phyloP scores from a whole-genome alignment of 2,329 filamentous ascomycete species.

The Ascosphaera aggregata region DNA sequence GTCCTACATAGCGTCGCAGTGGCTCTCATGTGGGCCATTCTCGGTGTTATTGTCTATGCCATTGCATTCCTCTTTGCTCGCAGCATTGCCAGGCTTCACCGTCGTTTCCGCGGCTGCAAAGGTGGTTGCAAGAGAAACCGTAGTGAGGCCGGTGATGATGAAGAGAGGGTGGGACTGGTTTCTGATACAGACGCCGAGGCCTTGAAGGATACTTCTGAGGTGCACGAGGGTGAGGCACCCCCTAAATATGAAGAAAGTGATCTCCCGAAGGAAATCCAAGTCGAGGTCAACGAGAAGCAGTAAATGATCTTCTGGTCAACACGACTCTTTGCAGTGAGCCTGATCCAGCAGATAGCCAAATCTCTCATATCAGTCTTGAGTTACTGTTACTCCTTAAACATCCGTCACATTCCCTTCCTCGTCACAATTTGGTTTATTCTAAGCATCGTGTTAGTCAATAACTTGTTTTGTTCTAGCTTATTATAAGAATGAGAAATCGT shows the following conservation, averaged over 20 bases:
- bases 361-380: too few species aligned
- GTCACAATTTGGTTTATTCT: too few species aligned
- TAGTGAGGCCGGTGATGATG: neutral
- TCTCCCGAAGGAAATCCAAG: neutral
- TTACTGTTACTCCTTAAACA: too few species aligned
- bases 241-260: neutral
- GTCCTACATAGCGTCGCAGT: slow-evolving; percentile 20
- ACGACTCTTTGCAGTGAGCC: too few species aligned
- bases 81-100: slow-evolving; percentile 11
- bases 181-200: neutral
- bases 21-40: slow-evolving; percentile 21
- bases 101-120: neutral
- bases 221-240: neutral
- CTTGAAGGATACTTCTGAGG: neutral
- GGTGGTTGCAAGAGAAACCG: neutral
- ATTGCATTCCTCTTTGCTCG: slow-evolving; percentile 26
- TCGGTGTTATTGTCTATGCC: slow-evolving; percentile 21
- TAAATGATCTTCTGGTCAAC: too few species aligned
- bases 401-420: too few species aligned
- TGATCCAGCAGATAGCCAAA: too few species aligned
- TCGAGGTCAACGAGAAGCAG: neutral
- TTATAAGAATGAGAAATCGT: too few species aligned
- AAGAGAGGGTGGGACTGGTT: neutral
- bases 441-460: too few species aligned
- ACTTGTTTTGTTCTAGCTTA: too few species aligned